Evolutionary conservation across 2,329 filamentous ascomycete genomes (phyloP).

Genomic region (Trichoderma endophyticum): DNA sequence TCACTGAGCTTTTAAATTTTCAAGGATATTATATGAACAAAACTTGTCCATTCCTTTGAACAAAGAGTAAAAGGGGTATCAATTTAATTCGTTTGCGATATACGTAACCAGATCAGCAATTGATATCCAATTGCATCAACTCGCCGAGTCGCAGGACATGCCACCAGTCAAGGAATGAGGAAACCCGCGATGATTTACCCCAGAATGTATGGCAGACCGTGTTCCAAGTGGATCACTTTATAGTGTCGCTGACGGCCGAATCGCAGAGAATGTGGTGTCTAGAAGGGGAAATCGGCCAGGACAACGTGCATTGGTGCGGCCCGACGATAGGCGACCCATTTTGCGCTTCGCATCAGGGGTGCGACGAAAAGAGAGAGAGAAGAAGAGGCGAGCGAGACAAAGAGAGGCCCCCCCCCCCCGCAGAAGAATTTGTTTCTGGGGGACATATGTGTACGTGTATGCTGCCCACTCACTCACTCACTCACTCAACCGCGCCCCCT

Average conservation of each 20-base stretch:
- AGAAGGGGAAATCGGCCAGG: constrained; percentile 19
- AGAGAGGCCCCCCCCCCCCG: not conserved
- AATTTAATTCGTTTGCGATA: too few relatives aligned
- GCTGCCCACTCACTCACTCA: not conserved
- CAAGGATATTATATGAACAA: not conserved
- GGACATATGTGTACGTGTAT: not conserved
- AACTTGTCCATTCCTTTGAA: not conserved
- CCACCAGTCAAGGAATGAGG: not conserved
- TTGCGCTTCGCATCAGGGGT: not conserved
- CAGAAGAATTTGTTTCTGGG: not conserved
- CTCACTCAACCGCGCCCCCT: not conserved
- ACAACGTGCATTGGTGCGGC: constrained; percentile 20
- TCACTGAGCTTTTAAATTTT: too few relatives aligned
- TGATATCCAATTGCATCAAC: not conserved
- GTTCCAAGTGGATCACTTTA: constrained; percentile 12
- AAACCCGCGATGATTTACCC: not conserved
- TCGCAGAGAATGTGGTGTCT: constrained; percentile 18
- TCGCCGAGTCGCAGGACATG: not conserved
- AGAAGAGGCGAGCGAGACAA: not conserved
- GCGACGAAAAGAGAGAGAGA: not conserved
- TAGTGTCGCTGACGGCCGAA: constrained; percentile 18
- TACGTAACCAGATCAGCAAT: too few relatives aligned
- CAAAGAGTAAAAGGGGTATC: not conserved
- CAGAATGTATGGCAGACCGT: not conserved
- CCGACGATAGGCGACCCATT: constrained; percentile 16